Percentiles rank a stretch among this genome's conserved stretches.
Conservation (phyloP, 768 basidiomycete species). For the Pulveroboletus sp. region DNA sequence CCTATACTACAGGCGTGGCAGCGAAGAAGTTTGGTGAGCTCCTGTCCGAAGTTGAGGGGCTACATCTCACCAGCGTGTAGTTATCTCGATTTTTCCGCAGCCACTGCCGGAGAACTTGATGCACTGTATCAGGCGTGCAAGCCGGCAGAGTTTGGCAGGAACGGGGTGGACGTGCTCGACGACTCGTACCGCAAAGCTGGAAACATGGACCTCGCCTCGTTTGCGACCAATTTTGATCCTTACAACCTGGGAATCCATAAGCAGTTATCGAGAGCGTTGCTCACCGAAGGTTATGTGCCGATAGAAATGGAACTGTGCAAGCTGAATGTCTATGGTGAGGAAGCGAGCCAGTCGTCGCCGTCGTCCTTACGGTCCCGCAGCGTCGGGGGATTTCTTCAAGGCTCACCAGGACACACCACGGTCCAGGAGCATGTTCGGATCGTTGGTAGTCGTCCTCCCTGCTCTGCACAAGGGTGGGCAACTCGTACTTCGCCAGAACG, state of each 20-base stretch:
- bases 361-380: neutral
- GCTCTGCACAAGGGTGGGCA: constrained; percentile 16
- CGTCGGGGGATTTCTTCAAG: too few species aligned
- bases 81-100: neutral
- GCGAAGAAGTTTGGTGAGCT: too few species aligned
- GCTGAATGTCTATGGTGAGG: constrained; percentile 42
- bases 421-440: too few species aligned
- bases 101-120: neutral
- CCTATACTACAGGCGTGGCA: neutral
- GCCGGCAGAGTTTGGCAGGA: neutral
- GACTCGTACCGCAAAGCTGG: constrained; percentile 39
- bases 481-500: constrained; percentile 6
- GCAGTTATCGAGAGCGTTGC: neutral
- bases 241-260: neutral
- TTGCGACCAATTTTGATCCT: constrained; percentile 18
- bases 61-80: neutral
- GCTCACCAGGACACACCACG: neutral
- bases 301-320: constrained; percentile 33
- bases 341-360: too few species aligned
- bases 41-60: too few species aligned
- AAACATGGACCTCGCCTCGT: constrained; percentile 39
- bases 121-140: neutral
- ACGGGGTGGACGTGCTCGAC: constrained; percentile 3
- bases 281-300: neutral
- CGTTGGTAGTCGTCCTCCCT: constrained; percentile 35